Evolutionary conservation across 192 early-diverging fungal species (phyloP).

Genomic region (Irineochytrium annulatum): DNA sequence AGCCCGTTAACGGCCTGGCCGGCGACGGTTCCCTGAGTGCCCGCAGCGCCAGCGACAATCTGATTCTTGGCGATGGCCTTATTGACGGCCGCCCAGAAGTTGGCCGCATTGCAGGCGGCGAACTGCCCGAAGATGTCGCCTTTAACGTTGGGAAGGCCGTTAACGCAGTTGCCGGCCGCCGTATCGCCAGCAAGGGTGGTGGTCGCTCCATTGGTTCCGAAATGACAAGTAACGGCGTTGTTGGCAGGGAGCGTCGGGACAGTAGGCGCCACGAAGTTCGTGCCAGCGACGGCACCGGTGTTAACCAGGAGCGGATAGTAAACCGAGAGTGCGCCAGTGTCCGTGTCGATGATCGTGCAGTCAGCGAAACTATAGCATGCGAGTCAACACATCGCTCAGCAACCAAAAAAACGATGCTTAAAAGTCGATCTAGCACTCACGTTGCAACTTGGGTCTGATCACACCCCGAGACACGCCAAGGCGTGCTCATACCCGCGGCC

Average conservation of each 20-base stretch:
- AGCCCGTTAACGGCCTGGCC: too few relatives aligned
- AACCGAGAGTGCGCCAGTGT: slow-evolving; percentile 24
- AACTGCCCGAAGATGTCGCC: slow-evolving; percentile 48
- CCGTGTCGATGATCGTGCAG: slow-evolving; percentile 29
- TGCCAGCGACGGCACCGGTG: slow-evolving; percentile 20
- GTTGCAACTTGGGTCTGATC: slow-evolving; percentile 24
- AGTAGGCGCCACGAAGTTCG: slow-evolving; percentile 27
- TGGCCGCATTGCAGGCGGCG: slow-evolving; percentile 36
- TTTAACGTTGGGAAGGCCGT: slow-evolving; percentile 9
- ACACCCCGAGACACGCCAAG: slow-evolving; percentile 25
- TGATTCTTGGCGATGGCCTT: neutral
- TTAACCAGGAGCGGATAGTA: slow-evolving; percentile 38
- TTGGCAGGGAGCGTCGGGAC: slow-evolving; percentile 29
- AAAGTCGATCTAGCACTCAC: neutral
- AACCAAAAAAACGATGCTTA: neutral
- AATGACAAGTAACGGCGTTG: slow-evolving; percentile 33
- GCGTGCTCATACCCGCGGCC: slow-evolving; percentile 18
- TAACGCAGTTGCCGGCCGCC: slow-evolving; percentile 31
- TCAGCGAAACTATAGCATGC: slow-evolving; percentile 26
- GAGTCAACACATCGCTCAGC: neutral
- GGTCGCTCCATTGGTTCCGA: slow-evolving; percentile 34
- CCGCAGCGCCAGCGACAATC: neutral
- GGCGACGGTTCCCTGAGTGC: too few relatives aligned
- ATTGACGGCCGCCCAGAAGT: slow-evolving; percentile 28
- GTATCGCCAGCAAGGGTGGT: slow-evolving; percentile 24